These are phyloP conservation scores for Alisma plantagoaquatica DNA, from an alignment of 106 monocot species.

Conservation along the genomic window DNA sequence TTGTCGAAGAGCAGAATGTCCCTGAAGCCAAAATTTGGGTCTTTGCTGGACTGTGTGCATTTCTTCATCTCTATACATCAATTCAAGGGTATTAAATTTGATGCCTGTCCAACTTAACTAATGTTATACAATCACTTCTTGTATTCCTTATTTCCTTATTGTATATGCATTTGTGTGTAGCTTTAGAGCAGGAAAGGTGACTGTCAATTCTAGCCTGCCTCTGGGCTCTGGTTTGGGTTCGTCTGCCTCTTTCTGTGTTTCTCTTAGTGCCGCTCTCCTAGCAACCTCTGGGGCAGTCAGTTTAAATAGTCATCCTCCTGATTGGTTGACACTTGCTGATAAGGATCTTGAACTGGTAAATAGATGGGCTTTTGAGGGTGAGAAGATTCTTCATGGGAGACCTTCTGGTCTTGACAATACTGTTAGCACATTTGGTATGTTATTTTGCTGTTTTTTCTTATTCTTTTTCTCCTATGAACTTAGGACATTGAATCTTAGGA, in stretches of 20 bases:
- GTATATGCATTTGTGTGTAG: conserved; percentile 17
- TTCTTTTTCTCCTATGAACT: too few relatives aligned
- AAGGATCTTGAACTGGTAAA: conserved; percentile 80
- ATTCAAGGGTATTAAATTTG: conserved; percentile 49
- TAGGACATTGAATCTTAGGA: too few relatives aligned
- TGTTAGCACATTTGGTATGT: conserved; percentile 80
- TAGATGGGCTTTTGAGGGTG: conserved; percentile 92
- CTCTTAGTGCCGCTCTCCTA: conserved; percentile 60
- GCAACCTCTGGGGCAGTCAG: conserved; percentile 24
- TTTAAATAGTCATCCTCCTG: conserved; percentile 10
- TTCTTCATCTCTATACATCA: conserved; percentile 68
- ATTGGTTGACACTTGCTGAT: conserved; percentile 30
- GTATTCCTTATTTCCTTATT: background rate
- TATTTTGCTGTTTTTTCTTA: background rate
- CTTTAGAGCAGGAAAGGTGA: conserved; percentile 45
- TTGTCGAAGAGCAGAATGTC: conserved; percentile 50
- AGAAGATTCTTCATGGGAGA: conserved; percentile 90
- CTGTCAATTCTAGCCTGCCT: conserved; percentile 64
- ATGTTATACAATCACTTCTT: background rate
- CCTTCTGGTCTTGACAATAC: conserved; percentile 96
- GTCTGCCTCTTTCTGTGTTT: conserved; percentile 83
- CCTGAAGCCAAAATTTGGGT: conserved; percentile 62
- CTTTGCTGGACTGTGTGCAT: conserved; percentile 57
- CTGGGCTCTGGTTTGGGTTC: conserved; percentile 84
- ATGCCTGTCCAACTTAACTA: background rate